These are phyloP conservation scores for Parmales sp. DNA, from an alignment of 108 stramenopile genomes.

Conservation along the genomic window DNA sequence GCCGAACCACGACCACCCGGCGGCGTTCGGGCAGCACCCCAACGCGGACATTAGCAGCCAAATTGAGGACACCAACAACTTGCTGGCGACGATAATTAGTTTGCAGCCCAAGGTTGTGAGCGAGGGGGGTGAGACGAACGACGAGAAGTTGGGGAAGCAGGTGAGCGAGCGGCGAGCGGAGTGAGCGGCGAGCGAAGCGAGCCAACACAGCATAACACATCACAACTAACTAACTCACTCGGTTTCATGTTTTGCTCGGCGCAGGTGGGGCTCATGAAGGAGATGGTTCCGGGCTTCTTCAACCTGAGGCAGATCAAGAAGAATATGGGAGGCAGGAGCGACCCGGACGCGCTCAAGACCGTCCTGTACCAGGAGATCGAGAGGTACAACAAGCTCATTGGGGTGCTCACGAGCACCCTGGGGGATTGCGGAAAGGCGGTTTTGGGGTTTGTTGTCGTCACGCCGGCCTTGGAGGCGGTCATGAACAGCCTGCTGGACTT, in stretches of 20 bases:
- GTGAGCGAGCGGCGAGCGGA: too few species aligned
- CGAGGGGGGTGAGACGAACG: constrained; percentile 29
- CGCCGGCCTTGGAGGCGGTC: constrained; percentile 45
- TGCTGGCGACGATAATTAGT: constrained; percentile 31
- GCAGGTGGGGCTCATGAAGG: constrained; percentile 24
- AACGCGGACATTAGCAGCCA: constrained; percentile 48
- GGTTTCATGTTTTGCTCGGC: too few species aligned
- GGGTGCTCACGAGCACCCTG: constrained; percentile 16
- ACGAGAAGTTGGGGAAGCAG: constrained; percentile 26
- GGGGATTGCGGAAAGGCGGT: constrained; percentile 32
- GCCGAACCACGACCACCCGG: constrained; percentile 40
- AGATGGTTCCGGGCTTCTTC: constrained; percentile 33
- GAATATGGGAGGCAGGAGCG: constrained; percentile 23
- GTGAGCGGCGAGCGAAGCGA: too few species aligned
- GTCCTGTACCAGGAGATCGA: constrained; percentile 48
- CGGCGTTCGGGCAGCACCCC: constrained; percentile 53
- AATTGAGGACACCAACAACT: constrained; percentile 36
- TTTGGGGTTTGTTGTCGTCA: constrained; percentile 41
- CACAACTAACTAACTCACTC: too few species aligned
- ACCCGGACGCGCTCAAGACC: constrained; percentile 55
- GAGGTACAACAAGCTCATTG: constrained; percentile 45
- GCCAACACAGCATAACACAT: too few species aligned
- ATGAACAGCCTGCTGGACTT: constrained; percentile 38
- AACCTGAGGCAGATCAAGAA: constrained; percentile 16
- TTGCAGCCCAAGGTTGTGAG: constrained; percentile 31